Evolutionary conservation across 2,329 filamentous ascomycete species (phyloP).

Genomic region (Penicillium hordei): DNA sequence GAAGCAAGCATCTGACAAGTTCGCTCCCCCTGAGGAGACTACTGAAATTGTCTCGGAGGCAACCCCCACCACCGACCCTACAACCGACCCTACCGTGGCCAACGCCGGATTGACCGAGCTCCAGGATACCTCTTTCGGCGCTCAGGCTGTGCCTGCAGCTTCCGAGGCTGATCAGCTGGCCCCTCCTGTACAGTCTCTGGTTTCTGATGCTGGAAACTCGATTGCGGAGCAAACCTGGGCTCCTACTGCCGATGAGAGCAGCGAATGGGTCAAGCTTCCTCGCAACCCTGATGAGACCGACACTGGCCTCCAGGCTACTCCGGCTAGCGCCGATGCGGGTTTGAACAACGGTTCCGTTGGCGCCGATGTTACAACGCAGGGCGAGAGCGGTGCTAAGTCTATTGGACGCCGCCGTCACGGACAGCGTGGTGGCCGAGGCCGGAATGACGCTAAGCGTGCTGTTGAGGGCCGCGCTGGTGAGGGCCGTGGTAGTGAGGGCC

Average conservation of each 20-base stretch:
- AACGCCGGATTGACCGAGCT: conserved; percentile 63
- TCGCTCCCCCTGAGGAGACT: conserved; percentile 32
- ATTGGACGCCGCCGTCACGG: conserved; percentile 35
- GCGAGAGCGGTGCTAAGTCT: conserved; percentile 42
- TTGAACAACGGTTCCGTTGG: conserved; percentile 57
- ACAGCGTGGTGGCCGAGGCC: conserved; percentile 35
- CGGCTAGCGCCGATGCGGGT: conserved; percentile 62
- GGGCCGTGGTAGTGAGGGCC: neutral
- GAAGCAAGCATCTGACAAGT: conserved; percentile 50
- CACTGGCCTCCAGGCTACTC: conserved; percentile 61
- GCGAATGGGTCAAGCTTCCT: conserved; percentile 70
- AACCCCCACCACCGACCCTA: conserved; percentile 20
- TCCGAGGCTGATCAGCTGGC: conserved; percentile 27
- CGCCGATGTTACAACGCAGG: conserved; percentile 43
- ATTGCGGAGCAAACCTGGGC: conserved; percentile 55
- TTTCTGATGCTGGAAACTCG: conserved; percentile 45
- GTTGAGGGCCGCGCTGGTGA: neutral
- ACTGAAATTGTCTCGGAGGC: conserved; percentile 41
- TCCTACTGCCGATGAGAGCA: conserved; percentile 57
- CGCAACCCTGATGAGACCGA: conserved; percentile 74
- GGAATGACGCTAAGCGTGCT: conserved; percentile 36
- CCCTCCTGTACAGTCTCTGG: conserved; percentile 43
- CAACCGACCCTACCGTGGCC: conserved; percentile 60
- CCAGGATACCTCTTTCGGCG: conserved; percentile 50
- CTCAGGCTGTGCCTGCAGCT: conserved; percentile 51